Evolutionary conservation across 164 flowering plant genomes (phyloP).

Genomic region (Cinnamomum chago): DNA sequence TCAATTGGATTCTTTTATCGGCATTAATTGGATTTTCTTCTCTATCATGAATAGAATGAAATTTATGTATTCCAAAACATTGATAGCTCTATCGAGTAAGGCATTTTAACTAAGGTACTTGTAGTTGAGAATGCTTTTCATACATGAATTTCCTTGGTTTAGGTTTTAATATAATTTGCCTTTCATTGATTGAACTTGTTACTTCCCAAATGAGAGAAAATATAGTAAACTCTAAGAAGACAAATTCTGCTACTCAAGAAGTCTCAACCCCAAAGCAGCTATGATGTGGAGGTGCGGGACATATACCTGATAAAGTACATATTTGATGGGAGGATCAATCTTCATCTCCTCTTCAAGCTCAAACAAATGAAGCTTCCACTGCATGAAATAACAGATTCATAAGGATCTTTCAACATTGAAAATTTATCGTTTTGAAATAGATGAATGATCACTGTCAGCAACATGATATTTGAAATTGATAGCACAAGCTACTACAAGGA

Average conservation of each 20-base stretch:
- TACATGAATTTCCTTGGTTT: too few relatives aligned
- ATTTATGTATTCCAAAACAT: too few relatives aligned
- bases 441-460: background rate
- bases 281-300: background rate
- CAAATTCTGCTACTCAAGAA: background rate
- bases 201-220: background rate
- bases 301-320: conserved; percentile 81
- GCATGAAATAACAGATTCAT: conserved; percentile 2
- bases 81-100: too few relatives aligned
- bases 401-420: background rate
- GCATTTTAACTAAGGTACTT: too few relatives aligned
- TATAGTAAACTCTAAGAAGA: background rate
- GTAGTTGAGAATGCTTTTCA: too few relatives aligned
- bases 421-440: background rate
- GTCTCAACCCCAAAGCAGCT: background rate
- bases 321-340: conserved; percentile 64
- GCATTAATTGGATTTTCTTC: too few relatives aligned
- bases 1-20: too few relatives aligned
- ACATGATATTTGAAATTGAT: background rate
- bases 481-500: background rate
- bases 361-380: conserved; percentile 96
- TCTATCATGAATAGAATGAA: too few relatives aligned
- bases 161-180: too few relatives aligned
- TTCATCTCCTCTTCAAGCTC: conserved; percentile 93
- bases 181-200: too few relatives aligned